Conservation (phyloP, 1,284 basidiomycete genomes). For the Puccinia coronata region DNA sequence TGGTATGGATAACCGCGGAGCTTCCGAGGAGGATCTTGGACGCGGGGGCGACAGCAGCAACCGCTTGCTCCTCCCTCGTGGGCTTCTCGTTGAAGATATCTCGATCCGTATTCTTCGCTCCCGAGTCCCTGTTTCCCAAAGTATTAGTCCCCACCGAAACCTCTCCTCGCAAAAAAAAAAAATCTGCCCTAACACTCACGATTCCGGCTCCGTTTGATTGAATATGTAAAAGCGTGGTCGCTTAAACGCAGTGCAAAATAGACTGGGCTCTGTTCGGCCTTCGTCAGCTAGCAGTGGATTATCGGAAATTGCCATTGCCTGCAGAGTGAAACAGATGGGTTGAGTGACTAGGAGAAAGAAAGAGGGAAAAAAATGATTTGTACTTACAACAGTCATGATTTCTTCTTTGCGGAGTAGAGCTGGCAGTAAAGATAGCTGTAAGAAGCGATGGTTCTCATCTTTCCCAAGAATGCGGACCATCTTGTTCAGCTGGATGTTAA, state of each 20-base stretch:
- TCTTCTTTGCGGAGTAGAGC: slow-evolving; percentile 86
- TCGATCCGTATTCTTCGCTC: slow-evolving; percentile 83
- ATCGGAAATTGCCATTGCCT: slow-evolving; percentile 91
- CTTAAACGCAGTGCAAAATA: slow-evolving; percentile 92
- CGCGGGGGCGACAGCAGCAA: slow-evolving; percentile 70
- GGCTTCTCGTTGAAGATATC: slow-evolving; percentile 99
- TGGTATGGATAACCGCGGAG: slow-evolving; percentile 88
- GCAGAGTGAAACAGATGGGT: slow-evolving; percentile 10
- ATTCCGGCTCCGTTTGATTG: slow-evolving; percentile 83
- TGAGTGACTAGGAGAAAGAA: slow-evolving; percentile 27
- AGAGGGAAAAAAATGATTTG: neutral
- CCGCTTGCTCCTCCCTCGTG: slow-evolving; percentile 91
- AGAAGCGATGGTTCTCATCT: slow-evolving; percentile 87
- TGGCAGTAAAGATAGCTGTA: slow-evolving; percentile 87
- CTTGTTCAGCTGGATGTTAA: slow-evolving; percentile 90
- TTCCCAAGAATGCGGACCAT: slow-evolving; percentile 88
- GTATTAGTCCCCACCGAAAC: no score
- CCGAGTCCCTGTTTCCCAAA: slow-evolving; percentile 58
- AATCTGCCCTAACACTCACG: slow-evolving; percentile 62
- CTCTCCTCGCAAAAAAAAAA: neutral
- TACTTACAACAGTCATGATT: slow-evolving; percentile 73
- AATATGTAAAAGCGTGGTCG: slow-evolving; percentile 96
- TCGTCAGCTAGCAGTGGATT: slow-evolving; percentile 90
- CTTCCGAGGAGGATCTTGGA: slow-evolving; percentile 66
- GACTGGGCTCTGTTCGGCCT: slow-evolving; percentile 79